Evolutionary conservation across 2,329 filamentous ascomycete species (phyloP).

Genomic region (Neofusicoccum cordaticola): DNA sequence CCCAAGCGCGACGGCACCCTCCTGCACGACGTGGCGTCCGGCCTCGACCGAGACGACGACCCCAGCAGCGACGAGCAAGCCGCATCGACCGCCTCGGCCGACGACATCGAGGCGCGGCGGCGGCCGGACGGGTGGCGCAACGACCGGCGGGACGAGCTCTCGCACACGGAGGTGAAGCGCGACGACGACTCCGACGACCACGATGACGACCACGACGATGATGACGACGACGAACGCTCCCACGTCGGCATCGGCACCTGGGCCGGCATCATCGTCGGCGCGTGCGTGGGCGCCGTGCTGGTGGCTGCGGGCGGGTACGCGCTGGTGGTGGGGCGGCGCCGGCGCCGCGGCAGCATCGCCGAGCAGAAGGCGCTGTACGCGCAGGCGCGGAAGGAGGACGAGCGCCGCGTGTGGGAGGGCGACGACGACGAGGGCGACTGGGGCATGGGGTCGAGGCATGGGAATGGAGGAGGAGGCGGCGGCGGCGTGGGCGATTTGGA

Average conservation of each 20-base stretch:
- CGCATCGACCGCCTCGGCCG: not conserved
- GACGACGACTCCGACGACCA: not conserved
- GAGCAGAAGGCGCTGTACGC: not conserved
- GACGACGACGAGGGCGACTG: not conserved
- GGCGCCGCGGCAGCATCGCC: not conserved
- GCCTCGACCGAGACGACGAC: not conserved
- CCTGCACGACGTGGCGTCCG: not conserved
- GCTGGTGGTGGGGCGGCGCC: not conserved
- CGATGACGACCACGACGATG: not conserved
- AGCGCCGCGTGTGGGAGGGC: not conserved
- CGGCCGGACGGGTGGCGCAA: not conserved
- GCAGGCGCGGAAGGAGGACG: not conserved
- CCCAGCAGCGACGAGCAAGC: no score
- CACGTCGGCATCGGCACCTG: not conserved
- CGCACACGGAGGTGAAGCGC: not conserved
- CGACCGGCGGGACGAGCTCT: not conserved
- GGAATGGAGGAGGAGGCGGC: not conserved
- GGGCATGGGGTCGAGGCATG: not conserved
- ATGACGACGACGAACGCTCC: not conserved
- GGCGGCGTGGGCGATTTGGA: not conserved
- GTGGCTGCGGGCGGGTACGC: not conserved
- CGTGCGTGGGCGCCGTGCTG: not conserved
- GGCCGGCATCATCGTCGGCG: constrained; percentile 2
- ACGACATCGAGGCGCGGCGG: not conserved
- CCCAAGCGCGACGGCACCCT: not conserved